These are phyloP conservation scores for Phylloporus arenicola DNA, from an alignment of 768 basidiomycete species.

Conservation along the genomic window DNA sequence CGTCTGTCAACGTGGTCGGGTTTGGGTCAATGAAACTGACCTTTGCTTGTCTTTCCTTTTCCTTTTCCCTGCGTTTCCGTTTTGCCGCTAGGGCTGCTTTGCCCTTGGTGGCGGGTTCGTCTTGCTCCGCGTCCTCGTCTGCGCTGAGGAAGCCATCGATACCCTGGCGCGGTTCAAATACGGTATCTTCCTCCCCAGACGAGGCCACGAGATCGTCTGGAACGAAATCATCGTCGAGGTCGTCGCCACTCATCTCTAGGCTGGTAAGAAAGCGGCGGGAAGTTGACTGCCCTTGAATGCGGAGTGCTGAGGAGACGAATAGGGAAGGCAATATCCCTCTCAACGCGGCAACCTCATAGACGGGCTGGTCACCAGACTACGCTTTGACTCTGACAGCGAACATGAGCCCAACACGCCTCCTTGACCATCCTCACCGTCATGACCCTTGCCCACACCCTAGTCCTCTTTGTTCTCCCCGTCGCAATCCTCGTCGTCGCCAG, in stretches of 20 bases:
- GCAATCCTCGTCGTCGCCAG: constrained; percentile 6
- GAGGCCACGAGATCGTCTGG: constrained; percentile 62
- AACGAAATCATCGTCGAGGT: constrained; percentile 79
- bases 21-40: constrained; percentile 30
- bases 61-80: constrained; percentile 70
- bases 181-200: constrained; percentile 50
- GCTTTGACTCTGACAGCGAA: constrained; percentile 10
- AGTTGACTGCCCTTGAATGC: background rate
- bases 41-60: constrained; percentile 70
- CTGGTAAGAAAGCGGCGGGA: constrained; percentile 7
- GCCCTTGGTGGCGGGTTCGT: constrained; percentile 20
- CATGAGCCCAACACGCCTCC: constrained; percentile 27
- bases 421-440: constrained; percentile 3
- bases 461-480: constrained; percentile 6
- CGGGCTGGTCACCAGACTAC: too few relatives aligned
- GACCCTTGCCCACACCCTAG: constrained; percentile 9
- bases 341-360: too few relatives aligned
- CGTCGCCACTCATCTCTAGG: constrained; percentile 48
- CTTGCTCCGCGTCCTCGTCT: constrained; percentile 39
- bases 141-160: constrained; percentile 39
- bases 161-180: constrained; percentile 25
- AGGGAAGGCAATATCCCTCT: background rate
- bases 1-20: constrained; percentile 5
- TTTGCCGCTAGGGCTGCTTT: constrained; percentile 35
- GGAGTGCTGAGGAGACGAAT: background rate